Evolutionary conservation across 768 basidiomycete species (phyloP).

Genomic region (Chlorophyllum brunneum): DNA sequence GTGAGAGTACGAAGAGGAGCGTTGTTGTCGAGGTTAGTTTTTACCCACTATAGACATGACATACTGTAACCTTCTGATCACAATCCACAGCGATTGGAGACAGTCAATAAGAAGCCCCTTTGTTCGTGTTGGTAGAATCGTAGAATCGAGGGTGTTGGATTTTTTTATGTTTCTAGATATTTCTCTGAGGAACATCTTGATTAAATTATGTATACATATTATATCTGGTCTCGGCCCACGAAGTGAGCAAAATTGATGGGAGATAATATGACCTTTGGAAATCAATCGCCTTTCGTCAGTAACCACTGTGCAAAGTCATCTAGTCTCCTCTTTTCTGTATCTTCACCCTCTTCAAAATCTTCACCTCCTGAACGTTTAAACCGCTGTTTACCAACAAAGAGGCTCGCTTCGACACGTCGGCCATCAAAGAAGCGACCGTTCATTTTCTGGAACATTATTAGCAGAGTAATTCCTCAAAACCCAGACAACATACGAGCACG

Average conservation of each 20-base stretch:
- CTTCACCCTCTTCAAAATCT: conserved; percentile 61
- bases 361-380: conserved; percentile 76
- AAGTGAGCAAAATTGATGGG: conserved; percentile 8
- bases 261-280: neutral
- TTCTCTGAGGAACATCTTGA: conserved; percentile 13
- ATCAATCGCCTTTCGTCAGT: conserved; percentile 70
- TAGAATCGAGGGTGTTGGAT: conserved; percentile 1
- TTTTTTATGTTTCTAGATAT: conserved; percentile 9
- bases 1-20: conserved; percentile 43
- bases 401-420: conserved; percentile 72
- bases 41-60: neutral
- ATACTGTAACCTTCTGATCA: neutral
- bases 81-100: conserved; percentile 62
- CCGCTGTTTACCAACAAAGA: conserved; percentile 78
- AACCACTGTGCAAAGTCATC: conserved; percentile 90
- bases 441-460: too few species aligned
- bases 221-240: neutral
- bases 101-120: conserved; percentile 62
- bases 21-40: conserved; percentile 70
- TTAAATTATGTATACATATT: conserved; percentile 18
- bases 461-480: too few species aligned
- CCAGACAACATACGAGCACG: conserved; percentile 49
- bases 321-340: conserved; percentile 77
- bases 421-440: conserved; percentile 89
- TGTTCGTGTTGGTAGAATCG: conserved; percentile 63